Evolutionary conservation across 78 protist genomes (phyloP), one percentile per base, ranked within the genome.

Genomic region (Chrysochromulina parva): DNA sequence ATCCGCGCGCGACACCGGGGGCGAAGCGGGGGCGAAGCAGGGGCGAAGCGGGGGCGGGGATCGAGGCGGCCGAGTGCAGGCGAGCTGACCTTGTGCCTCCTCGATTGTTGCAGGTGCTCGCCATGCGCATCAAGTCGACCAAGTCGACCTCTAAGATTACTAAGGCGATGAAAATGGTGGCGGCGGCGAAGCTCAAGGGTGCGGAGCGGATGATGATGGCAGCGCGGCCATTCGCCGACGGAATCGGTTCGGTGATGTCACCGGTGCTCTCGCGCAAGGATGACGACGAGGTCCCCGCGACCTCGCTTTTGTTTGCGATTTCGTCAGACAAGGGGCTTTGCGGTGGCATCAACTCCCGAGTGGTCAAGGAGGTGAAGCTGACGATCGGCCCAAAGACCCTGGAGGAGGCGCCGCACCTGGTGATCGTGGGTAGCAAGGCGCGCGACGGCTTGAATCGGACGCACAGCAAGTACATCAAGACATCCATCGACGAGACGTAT

Each of bases 261-360:
- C 48, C 88, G 50, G 24, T 28, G 54, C 3, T 55, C 69, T 5
- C 13, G 17, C 0, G 3, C 24, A 47, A 47, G 57, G 66, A 66
- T 81, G 80, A 0, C n/a, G 76, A 47, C n/a, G 26, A 66, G 81
- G 62, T 3, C 62, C 22, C 69, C 74, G 24, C 3, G 53, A 73
- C 55, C 9, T 38, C 3, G 26, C 24, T 74, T 13, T 0, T 52
- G 7, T 52, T 91, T 11, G 88, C 88, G 52, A 48, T 89, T 48
- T 66, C 92, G 10, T 80, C 91, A 2, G 96, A 94, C 86, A 94
- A 92, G 60, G 96, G 96, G n/a, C 89, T 94, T 7, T 94, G 96
- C 88, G 96, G 96, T 16, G 96, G 90, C 54, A 53, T 82, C 88
- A 93, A 94, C 92, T n/a, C 82, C 19, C 13, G 58, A 6, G 9